A percentile compares a stretch with the other conserved stretches of the same genome.
phyloP scores from a whole-genome alignment of 176 grass and related monocot species.

The Oryza meridionalis region DNA sequence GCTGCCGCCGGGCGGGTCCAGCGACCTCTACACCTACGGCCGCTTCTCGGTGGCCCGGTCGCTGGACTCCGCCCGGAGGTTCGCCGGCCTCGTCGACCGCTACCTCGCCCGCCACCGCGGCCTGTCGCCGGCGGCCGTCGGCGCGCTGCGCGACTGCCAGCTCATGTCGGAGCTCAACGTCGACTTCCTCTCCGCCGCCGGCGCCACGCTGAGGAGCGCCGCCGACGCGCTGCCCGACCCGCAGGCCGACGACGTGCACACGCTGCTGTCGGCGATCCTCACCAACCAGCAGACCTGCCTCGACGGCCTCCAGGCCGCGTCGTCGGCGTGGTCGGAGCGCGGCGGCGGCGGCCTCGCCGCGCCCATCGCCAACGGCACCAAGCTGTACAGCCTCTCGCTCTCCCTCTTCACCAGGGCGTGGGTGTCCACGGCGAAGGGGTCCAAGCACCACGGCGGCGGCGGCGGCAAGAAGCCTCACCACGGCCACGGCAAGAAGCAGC shows the following conservation, averaged over 20 bases:
- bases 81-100: constrained; percentile 51
- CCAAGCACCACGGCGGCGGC: constrained; percentile 1
- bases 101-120: constrained; percentile 51
- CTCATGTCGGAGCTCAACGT: constrained; percentile 79
- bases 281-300: constrained; percentile 91
- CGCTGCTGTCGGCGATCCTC: constrained; percentile 82
- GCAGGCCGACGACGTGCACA: constrained; percentile 67
- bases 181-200: constrained; percentile 65
- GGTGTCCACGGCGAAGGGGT: constrained; percentile 51
- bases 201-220: constrained; percentile 41
- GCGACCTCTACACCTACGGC: constrained; percentile 73
- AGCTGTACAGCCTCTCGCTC: constrained; percentile 81
- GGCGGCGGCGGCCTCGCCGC: constrained; percentile 45
- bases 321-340: constrained; percentile 45
- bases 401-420: constrained; percentile 87
- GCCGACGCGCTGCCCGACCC: constrained; percentile 65
- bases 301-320: constrained; percentile 59
- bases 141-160: constrained; percentile 70
- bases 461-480: not conserved
- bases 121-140: constrained; percentile 53
- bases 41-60: constrained; percentile 76
- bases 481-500: constrained; percentile 30
- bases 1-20: constrained; percentile 45
- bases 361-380: constrained; percentile 60
- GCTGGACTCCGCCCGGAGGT: constrained; percentile 59